Evolutionary conservation across 1,139 yeast genomes (phyloP).

Genomic region (Torulaspora pretoriensis): DNA sequence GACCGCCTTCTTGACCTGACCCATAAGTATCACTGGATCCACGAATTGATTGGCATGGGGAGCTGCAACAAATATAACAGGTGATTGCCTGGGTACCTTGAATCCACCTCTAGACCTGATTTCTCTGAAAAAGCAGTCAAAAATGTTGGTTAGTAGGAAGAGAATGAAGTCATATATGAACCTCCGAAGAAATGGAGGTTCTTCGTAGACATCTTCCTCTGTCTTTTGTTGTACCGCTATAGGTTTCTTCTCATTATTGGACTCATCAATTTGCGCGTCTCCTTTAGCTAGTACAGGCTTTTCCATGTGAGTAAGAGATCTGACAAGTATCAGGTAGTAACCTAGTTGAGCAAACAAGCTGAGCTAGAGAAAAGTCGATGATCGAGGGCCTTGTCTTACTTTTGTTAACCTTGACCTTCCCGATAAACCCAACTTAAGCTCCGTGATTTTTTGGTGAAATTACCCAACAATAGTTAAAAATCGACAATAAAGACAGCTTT

Average conservation of each 20-base stretch:
- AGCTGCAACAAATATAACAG: conserved; percentile 92
- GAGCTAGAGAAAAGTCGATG: neutral
- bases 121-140: conserved; percentile 75
- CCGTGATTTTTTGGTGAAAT: neutral
- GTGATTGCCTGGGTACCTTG: conserved; percentile 71
- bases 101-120: conserved; percentile 89
- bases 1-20: conserved; percentile 69
- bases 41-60: conserved; percentile 98
- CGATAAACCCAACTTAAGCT: conserved; percentile 1
- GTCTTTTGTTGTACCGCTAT: neutral
- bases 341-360: neutral
- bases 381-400: neutral
- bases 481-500: neutral
- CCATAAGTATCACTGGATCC: conserved; percentile 82
- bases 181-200: conserved; percentile 39
- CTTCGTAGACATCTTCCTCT: conserved; percentile 16
- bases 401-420: neutral
- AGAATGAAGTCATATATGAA: conserved; percentile 47
- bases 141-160: conserved; percentile 45
- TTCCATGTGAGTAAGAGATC: conserved; percentile 2
- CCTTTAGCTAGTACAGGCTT: conserved; percentile 9
- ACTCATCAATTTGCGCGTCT: conserved; percentile 1
- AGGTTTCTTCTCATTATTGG: neutral
- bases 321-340: neutral
- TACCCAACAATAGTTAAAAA: neutral